Conservation (phyloP, 129 eudicot genomes). For the Deinandra increscens region DNA sequence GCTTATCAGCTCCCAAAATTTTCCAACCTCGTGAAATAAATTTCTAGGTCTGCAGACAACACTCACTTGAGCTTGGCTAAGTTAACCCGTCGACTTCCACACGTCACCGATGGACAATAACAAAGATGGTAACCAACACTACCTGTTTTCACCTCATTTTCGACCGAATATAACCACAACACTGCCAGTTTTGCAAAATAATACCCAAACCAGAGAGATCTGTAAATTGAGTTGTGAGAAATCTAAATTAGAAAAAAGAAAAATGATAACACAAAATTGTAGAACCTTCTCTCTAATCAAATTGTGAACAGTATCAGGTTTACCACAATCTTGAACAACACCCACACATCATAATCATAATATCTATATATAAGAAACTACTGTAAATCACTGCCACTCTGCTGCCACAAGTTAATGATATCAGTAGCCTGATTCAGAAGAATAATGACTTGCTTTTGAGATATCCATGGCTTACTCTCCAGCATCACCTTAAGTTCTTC, state of each 20-base stretch:
- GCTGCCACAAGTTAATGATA: conserved; percentile 93
- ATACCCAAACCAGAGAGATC: too few species aligned
- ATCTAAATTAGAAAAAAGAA: not conserved
- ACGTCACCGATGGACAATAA: too few species aligned
- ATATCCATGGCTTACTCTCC: conserved; percentile 90
- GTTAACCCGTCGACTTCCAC: too few species aligned
- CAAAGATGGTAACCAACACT: too few species aligned
- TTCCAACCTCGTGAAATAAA: too few species aligned
- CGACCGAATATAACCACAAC: too few species aligned
- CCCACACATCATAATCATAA: not conserved
- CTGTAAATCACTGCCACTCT: conserved; percentile 47
- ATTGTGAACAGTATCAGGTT: conserved; percentile 20
- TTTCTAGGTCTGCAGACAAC: too few species aligned
- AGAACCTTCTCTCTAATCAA: not conserved
- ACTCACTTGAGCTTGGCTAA: too few species aligned
- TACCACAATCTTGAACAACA: conserved; percentile 25
- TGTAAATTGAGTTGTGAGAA: too few species aligned
- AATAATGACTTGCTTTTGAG: conserved; percentile 62
- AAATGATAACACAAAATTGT: not conserved
- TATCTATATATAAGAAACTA: conserved; percentile 21
- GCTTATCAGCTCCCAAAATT: too few species aligned
- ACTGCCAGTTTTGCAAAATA: too few species aligned
- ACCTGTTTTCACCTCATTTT: too few species aligned
- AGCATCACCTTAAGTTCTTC: conserved; percentile 79
- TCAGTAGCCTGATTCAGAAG: conserved; percentile 94